Percentiles rank a stretch among this genome's conserved stretches.
phyloP scores from a whole-genome alignment of 345 rosid species.

The Hypericum perforatum region DNA sequence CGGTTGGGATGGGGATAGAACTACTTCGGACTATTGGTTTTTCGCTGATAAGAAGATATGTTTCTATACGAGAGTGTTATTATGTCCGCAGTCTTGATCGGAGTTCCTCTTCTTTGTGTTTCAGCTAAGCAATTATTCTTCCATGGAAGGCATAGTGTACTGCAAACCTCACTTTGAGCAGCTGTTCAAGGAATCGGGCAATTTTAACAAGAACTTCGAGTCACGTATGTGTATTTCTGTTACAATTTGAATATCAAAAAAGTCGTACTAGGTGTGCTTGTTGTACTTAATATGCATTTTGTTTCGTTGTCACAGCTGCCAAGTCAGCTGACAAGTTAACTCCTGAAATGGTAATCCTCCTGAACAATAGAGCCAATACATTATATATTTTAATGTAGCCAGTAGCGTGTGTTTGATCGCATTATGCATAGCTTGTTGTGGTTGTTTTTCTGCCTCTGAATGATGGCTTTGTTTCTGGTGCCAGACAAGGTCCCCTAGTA shows the following conservation, averaged over 20 bases:
- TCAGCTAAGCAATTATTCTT: conserved; percentile 87
- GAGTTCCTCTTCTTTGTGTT: conserved; percentile 9
- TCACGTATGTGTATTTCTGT: conserved; percentile 50
- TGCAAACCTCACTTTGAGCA: conserved; percentile 98
- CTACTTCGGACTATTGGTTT: too few relatives aligned
- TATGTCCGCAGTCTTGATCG: conserved; percentile 9
- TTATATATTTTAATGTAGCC: conserved; percentile 10
- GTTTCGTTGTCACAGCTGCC: conserved; percentile 55
- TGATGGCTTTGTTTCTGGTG: conserved; percentile 23
- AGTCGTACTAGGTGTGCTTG: conserved; percentile 6
- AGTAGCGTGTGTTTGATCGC: conserved; percentile 4
- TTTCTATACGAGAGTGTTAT: conserved; percentile 5
- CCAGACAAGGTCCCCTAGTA: conserved; percentile 90
- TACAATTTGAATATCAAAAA: not conserved
- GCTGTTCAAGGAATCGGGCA: conserved; percentile 91
- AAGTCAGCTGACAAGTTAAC: conserved; percentile 79
- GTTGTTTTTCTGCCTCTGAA: conserved; percentile 14
- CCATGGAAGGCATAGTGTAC: conserved; percentile 96
- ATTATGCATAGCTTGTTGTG: not conserved
- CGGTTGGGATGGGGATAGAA: too few relatives aligned
- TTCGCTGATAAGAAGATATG: too few relatives aligned
- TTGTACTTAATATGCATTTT: conserved; percentile 14
- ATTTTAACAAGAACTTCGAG: conserved; percentile 83
- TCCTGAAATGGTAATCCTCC: conserved; percentile 63
- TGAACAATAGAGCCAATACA: conserved; percentile 4